Percentiles rank a stretch among this genome's conserved stretches.
phyloP scores from a whole-genome alignment of 2,329 filamentous ascomycete genomes.

The Talaromyces sp. region DNA sequence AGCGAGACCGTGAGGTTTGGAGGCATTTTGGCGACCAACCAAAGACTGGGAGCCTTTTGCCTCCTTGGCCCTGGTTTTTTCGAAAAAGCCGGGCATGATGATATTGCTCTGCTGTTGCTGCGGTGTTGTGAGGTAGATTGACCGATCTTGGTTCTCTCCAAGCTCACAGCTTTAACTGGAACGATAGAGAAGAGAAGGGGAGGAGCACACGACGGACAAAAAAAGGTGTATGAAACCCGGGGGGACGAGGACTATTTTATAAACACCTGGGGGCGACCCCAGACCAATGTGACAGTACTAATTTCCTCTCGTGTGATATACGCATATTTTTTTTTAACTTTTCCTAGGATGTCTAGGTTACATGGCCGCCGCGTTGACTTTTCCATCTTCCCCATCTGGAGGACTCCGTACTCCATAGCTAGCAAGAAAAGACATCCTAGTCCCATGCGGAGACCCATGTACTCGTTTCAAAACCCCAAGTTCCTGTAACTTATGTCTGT shows the following conservation, averaged over 20 bases:
- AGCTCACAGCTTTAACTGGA: constrained; percentile 9
- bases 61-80: constrained; percentile 1
- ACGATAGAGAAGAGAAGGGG: constrained; percentile 1
- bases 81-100: neutral
- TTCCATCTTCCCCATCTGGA: constrained; percentile 10
- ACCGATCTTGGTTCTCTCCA: constrained; percentile 4
- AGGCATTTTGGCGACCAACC: constrained; percentile 37
- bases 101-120: neutral
- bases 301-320: neutral
- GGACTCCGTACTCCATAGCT: constrained; percentile 12
- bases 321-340: constrained; percentile 1
- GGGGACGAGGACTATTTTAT: constrained; percentile 8
- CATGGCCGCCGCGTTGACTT: constrained; percentile 3
- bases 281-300: neutral
- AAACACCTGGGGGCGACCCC: constrained; percentile 2
- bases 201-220: neutral
- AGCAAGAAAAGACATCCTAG: neutral
- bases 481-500: neutral
- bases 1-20: constrained; percentile 36
- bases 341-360: constrained; percentile 1
- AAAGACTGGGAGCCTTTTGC: constrained; percentile 33
- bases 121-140: constrained; percentile 5
- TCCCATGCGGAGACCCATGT: constrained; percentile 11
- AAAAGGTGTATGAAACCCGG: neutral
- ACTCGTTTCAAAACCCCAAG: constrained; percentile 6